These are phyloP conservation scores for Solanum ahanhuiri DNA, from an alignment of 257 asterid genomes.

Conservation along the genomic window DNA sequence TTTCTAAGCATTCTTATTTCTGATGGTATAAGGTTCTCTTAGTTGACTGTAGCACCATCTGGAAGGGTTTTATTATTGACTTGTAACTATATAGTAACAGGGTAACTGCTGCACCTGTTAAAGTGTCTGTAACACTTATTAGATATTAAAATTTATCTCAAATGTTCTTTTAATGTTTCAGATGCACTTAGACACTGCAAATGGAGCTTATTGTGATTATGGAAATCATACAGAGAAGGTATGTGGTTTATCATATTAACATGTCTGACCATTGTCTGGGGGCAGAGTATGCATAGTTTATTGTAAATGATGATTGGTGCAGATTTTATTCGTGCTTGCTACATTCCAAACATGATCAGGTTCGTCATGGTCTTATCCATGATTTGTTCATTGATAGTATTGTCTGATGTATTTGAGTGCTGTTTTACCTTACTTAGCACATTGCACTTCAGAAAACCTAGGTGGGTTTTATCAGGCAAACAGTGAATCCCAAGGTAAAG, in stretches of 20 bases:
- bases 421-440: not conserved
- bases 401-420: not conserved
- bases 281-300: not conserved
- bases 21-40: not conserved
- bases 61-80: not conserved
- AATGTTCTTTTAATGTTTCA: conserved; percentile 18
- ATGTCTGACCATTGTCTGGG: not conserved
- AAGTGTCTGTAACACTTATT: conserved; percentile 2
- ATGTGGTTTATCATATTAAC: conserved; percentile 1
- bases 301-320: not conserved
- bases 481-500: not conserved
- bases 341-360: not conserved
- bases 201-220: conserved; percentile 87
- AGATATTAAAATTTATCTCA: not conserved
- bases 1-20: not conserved
- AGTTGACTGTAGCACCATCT: not conserved
- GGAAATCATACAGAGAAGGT: conserved; percentile 97
- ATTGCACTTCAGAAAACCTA: not conserved
- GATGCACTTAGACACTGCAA: conserved; percentile 68
- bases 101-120: not conserved
- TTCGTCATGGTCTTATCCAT: not conserved
- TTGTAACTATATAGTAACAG: not conserved
- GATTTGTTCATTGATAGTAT: not conserved
- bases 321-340: not conserved
- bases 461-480: not conserved